phyloP scores from a whole-genome alignment of 176 grass and related monocot species.

The maize (Zea mays) region Zm-B73-REFERENCE-NAM-5.0 NC_050104.1:145234001-145234500 shows the following conservation, averaged over 20 bases:
- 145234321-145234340: no score
- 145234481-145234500: no score
- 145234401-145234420: neutral
- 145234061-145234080: constrained; percentile 94
- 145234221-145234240: constrained; percentile 89
- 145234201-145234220: constrained; percentile 63
- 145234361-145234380: neutral
- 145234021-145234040: constrained; percentile 84
- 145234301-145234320: neutral
- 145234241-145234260: constrained; percentile 79
- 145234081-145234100: constrained; percentile 91
- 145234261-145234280: constrained; percentile 77
- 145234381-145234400: neutral
- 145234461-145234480: no score
- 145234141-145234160: constrained; percentile 71
- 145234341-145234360: neutral
- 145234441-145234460: neutral
- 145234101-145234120: constrained; percentile 94
- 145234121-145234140: constrained; percentile 56
- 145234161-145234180: constrained; percentile 90
- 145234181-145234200: constrained; percentile 84
- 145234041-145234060: constrained; percentile 99
- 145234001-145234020: constrained; percentile 60
- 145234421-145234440: neutral
- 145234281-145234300: constrained; percentile 28